Base-by-base conservation (phyloP, 257 asterid genomes). In the Nemophila menziesii region DNA sequence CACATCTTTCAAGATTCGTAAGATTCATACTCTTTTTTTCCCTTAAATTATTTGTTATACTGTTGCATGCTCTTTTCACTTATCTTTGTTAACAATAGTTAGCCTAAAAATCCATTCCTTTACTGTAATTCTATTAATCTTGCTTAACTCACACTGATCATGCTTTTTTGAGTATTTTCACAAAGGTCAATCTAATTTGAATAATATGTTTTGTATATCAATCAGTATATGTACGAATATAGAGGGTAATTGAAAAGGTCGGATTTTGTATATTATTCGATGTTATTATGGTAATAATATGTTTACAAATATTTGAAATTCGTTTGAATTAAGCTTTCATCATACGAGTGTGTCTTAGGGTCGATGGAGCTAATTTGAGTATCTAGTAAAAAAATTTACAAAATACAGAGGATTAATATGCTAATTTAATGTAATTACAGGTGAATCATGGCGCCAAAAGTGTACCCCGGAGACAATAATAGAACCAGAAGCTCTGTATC, bases 361-460 rank as follows among this genome's bases (percentile, higher is more conserved):
- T 13, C 36, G 12, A 26, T 29, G 36, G 9, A 29, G 36, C 7
- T 29, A 13, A 29, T 29, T 29, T 7, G 3, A 13, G 36, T 29
- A 5, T 29, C 36, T 7, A 29, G 7, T 2, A 29, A 29, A 10
- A 29, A 29, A 26, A 29, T 29, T 2, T 5, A 29, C 36, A 5
- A 29, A 29, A 29, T 29, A 13, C 7, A 29, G 12, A 29, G 4
- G 33, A 24, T 24, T 24, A 9, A 4, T 24, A 9, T 24, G 33
- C 6, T 9, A 24, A 24, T 24, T 24, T 24, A 24, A 24, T 9
- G 33, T 24, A 20, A 7, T 48, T 24, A 20, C 67, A 51, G 73
- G 70, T 49, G 23, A 39, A 49, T 46, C 54, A 70, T 70, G 77
- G 72, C 56, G 16, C 65, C 69, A 0, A 70, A 70, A 46, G 73